phyloP scores from a whole-genome alignment of 345 rosid genomes.

The Eucalyptus fibrosa region DNA sequence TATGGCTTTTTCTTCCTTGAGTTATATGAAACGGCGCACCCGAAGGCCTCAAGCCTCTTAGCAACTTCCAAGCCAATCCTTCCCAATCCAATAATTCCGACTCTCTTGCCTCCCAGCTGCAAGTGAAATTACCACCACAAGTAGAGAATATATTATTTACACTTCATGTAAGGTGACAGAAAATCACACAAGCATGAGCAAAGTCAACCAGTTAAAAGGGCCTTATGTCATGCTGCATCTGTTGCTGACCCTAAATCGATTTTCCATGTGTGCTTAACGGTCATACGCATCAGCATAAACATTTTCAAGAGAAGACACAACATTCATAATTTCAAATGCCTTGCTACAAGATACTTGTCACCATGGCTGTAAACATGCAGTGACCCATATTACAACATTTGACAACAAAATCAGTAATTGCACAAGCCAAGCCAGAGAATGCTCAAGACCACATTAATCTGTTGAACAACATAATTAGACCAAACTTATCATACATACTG shows the following conservation, averaged over 20 bases:
- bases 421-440: background rate
- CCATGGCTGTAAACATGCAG: background rate
- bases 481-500: background rate
- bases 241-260: background rate
- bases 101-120: constrained; percentile 29
- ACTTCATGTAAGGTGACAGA: background rate
- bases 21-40: constrained; percentile 26
- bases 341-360: background rate
- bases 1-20: constrained; percentile 22
- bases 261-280: background rate
- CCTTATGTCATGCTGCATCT: background rate
- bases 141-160: background rate
- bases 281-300: background rate
- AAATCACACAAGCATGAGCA: background rate
- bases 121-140: background rate
- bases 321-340: background rate
- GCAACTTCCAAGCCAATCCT: constrained; percentile 24
- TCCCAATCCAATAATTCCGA: constrained; percentile 45
- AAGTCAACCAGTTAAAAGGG: background rate
- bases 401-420: background rate
- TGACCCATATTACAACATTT: background rate
- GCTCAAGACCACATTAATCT: background rate
- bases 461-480: background rate
- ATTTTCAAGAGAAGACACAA: background rate
- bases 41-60: constrained; percentile 30